Base-by-base conservation (phyloP, 2,329 filamentous ascomycete genomes). In the Pestalotiopsis sp. region DNA sequence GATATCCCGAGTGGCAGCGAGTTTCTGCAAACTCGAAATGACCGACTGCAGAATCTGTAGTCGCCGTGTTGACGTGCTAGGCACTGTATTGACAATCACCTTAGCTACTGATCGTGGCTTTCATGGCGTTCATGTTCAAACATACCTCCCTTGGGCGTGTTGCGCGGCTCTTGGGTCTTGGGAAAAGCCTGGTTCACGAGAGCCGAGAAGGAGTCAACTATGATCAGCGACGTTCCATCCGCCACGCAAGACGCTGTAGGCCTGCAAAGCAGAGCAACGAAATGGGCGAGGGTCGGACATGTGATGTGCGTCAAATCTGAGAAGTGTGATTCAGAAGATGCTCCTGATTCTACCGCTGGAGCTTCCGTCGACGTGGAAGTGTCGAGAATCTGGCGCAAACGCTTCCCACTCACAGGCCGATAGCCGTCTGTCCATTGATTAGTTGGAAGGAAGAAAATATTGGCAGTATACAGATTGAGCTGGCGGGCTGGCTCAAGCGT, bases 181-280 rank as follows among this genome's bases (percentile, higher is more conserved):
- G 93, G 93, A 70, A 97, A 94, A 39, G 93, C 90, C 66, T 90
- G 88, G 72, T 93, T 92, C 69, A 98, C 85, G 31, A 96, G 84
- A 7, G 90, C 89, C 6, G 94, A 94, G 23, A 97, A 81, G 2
- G 91, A 91, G 78, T 97, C 94, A 71, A 98, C 83, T 13, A 98
- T 84, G 49, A 98, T 80, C 1, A 98, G 83, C 27, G 87, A 86
- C 12, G 92, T 91, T 38, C 85, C 83, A 27, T 78, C 68, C 1
- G 92, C 88, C 63, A 94, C 87, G 70, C 93, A 90, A 11, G 81
- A 80, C 2, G 85, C 75, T 1, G 90, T 88, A n/a, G 92, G 89
- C 66, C 90, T 88, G 64, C 90, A 86, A 58, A 97, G 83, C 38
- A 97, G 82, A 12, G 93, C 92, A 68, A 98, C 85, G 69, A 93